Evolutionary conservation across 1,284 basidiomycete genomes (phyloP).

Genomic region (Rhodotorula sp.): DNA sequence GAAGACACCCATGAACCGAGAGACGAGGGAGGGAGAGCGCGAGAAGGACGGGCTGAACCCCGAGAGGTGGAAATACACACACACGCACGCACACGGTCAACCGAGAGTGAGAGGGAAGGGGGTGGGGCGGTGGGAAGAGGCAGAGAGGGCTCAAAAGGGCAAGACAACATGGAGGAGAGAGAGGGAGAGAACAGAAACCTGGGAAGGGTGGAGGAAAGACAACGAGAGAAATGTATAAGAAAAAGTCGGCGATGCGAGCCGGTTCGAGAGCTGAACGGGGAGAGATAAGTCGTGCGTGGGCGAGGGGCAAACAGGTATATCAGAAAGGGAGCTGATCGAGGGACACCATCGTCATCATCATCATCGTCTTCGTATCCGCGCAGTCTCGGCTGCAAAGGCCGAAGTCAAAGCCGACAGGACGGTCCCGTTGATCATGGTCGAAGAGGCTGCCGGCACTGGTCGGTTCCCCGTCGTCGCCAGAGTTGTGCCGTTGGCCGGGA

Average conservation of each 20-base stretch:
- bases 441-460: conserved; percentile 22
- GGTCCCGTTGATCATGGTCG: conserved; percentile 22
- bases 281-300: neutral
- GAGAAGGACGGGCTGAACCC: neutral
- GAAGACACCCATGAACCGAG: neutral
- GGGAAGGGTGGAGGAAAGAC: conserved; percentile 2
- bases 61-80: neutral
- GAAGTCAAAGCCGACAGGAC: conserved; percentile 6
- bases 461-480: conserved; percentile 32
- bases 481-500: conserved; percentile 12
- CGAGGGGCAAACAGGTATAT: neutral
- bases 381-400: neutral
- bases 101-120: conserved; percentile 8
- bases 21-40: neutral
- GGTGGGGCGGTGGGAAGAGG: neutral
- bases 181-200: neutral
- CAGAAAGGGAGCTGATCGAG: neutral
- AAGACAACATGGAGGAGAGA: neutral
- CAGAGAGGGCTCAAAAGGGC: neutral
- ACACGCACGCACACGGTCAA: neutral
- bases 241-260: neutral
- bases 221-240: conserved; percentile 8
- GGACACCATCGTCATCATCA: too few relatives aligned
- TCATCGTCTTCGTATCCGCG: neutral
- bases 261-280: neutral